Evolutionary conservation across 1,284 basidiomycete genomes (phyloP).

Genomic region (Austroboletus novae-zelandiae): DNA sequence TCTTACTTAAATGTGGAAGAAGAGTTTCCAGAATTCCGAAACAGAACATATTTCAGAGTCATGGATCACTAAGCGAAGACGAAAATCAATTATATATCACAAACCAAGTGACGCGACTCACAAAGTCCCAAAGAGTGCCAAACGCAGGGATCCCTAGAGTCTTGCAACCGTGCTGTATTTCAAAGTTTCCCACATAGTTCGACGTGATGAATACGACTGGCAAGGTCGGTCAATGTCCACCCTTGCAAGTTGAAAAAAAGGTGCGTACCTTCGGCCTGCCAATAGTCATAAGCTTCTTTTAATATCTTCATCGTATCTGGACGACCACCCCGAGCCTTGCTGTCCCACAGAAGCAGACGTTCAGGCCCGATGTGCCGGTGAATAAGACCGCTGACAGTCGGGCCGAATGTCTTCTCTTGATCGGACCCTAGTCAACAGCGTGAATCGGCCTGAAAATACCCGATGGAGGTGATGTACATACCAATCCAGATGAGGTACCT

Average conservation of each 20-base stretch:
- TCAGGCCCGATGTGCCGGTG: slow-evolving; percentile 60
- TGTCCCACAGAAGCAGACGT: too few relatives aligned
- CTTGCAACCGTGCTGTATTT: too few relatives aligned
- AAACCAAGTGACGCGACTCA: slow-evolving; percentile 35
- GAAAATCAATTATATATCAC: slow-evolving; percentile 9
- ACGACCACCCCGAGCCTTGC: too few relatives aligned
- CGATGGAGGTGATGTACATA: slow-evolving; percentile 30
- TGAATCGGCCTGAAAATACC: slow-evolving; percentile 1
- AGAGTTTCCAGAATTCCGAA: too few relatives aligned
- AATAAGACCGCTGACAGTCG: slow-evolving; percentile 69
- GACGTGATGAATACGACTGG: slow-evolving; percentile 76
- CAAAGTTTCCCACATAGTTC: slow-evolving; percentile 71
- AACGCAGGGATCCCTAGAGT: slow-evolving; percentile 68
- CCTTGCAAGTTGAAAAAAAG: not conserved
- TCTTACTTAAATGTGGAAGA: too few relatives aligned
- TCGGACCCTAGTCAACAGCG: slow-evolving; percentile 53
- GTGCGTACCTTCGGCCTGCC: slow-evolving; percentile 64
- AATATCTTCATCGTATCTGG: too few relatives aligned
- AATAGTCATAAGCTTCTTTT: too few relatives aligned
- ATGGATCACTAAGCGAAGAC: too few relatives aligned
- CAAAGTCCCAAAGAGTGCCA: too few relatives aligned
- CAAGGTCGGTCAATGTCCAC: slow-evolving; percentile 6
- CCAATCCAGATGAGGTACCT: slow-evolving; percentile 82
- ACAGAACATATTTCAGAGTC: too few relatives aligned
- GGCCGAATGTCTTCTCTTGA: slow-evolving; percentile 75